Percentiles rank a stretch among this genome's conserved stretches.
Evolutionary conservation across 768 basidiomycete species (phyloP).

Genomic region (Tulasnella sp.): DNA sequence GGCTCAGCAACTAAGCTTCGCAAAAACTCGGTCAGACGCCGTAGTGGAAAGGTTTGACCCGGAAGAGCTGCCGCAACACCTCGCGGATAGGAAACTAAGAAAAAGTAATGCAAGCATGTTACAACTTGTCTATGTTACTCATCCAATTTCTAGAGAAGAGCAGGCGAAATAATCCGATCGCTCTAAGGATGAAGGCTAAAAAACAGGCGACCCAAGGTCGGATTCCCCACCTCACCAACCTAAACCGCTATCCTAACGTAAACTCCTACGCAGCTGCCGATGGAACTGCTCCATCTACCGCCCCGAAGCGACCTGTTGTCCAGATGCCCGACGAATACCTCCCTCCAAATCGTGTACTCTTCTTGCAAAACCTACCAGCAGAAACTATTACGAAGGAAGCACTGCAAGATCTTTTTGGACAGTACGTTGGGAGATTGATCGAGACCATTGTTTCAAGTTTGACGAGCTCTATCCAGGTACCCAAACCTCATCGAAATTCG

Average conservation of each 20-base stretch:
- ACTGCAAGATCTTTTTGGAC: conserved; percentile 84
- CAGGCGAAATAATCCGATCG: conserved; percentile 84
- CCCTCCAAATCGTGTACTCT: conserved; percentile 98
- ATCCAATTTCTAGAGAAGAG: conserved; percentile 56
- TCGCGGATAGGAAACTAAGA: conserved; percentile 65
- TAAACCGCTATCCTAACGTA: conserved; percentile 26
- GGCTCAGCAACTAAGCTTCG: conserved; percentile 89
- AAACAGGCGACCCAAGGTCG: conserved; percentile 75
- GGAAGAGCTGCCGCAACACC: conserved; percentile 68
- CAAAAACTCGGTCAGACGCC: conserved; percentile 81
- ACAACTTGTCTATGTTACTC: neutral
- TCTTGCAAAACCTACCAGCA: conserved; percentile 87
- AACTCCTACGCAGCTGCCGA: conserved; percentile 35
- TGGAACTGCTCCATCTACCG: conserved; percentile 60
- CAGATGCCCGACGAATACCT: conserved; percentile 99
- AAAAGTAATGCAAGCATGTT: conserved; percentile 61
- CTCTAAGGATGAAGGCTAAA: conserved; percentile 79
- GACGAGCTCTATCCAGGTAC: conserved; percentile 53
- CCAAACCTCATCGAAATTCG: conserved; percentile 96
- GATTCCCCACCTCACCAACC: conserved; percentile 32
- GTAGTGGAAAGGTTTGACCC: conserved; percentile 74
- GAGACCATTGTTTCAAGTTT: neutral
- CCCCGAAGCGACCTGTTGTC: conserved; percentile 73
- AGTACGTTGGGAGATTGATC: conserved; percentile 50
- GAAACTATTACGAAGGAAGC: conserved; percentile 90